Evolutionary conservation across 2,329 filamentous ascomycete species (phyloP).

Genomic region (Delphinella strobiligena): DNA sequence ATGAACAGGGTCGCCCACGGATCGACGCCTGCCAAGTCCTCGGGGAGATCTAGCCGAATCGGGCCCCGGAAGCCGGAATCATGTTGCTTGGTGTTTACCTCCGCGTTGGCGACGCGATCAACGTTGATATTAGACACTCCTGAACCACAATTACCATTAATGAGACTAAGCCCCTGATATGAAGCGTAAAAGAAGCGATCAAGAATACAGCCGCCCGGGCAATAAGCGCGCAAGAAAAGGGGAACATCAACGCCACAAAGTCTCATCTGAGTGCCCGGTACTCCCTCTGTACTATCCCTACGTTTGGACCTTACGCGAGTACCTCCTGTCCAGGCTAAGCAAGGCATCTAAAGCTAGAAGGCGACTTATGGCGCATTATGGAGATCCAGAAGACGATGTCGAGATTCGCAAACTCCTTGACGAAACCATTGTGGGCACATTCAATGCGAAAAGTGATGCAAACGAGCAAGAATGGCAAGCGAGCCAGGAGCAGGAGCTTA

Average conservation of each 20-base stretch:
- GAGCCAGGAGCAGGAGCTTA: conserved; percentile 26
- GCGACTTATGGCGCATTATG: conserved; percentile 37
- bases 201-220: not conserved
- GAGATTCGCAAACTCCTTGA: conserved; percentile 52
- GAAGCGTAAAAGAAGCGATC: conserved; percentile 3
- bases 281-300: conserved; percentile 56
- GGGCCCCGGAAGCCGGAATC: too few species aligned
- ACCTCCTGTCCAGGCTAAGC: conserved; percentile 56
- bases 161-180: not conserved
- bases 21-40: too few species aligned
- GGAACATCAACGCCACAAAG: not conserved
- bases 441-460: conserved; percentile 27
- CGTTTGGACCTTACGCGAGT: conserved; percentile 56
- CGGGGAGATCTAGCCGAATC: too few species aligned
- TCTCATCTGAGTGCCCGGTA: not conserved
- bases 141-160: too few species aligned
- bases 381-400: conserved; percentile 12
- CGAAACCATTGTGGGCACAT: conserved; percentile 52
- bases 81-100: too few species aligned
- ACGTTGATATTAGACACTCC: too few species aligned
- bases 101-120: too few species aligned
- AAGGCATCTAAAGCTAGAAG: conserved; percentile 46
- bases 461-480: conserved; percentile 16
- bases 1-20: too few species aligned
- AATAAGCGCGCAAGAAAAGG: conserved; percentile 1